Percentiles rank a stretch among this genome's conserved stretches.
These are phyloP conservation scores for Penicillium griseofulvum DNA, from an alignment of 2,329 filamentous ascomycete species.

Conservation along the genomic window DNA sequence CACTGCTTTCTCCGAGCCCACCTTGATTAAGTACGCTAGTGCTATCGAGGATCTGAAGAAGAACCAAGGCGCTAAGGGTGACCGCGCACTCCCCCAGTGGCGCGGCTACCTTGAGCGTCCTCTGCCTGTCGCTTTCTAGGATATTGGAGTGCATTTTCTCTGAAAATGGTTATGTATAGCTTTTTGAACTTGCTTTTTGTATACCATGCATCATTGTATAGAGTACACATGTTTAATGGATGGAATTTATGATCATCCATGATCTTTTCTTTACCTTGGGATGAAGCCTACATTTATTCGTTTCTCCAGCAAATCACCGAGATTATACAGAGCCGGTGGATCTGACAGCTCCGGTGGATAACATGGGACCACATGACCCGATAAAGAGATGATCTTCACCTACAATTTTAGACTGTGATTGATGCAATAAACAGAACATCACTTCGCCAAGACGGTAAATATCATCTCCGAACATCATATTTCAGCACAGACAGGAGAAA, in stretches of 20 bases:
- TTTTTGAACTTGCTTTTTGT: background rate
- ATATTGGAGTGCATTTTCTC: background rate
- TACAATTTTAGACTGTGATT: conserved; percentile 10
- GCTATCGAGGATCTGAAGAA: conserved; percentile 61
- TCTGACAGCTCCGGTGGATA: background rate
- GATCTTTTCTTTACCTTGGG: background rate
- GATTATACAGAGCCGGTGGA: background rate
- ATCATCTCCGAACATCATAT: background rate
- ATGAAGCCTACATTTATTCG: background rate
- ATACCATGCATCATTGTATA: conserved; percentile 11
- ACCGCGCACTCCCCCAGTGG: conserved; percentile 54
- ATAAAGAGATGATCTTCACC: background rate
- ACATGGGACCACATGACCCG: background rate
- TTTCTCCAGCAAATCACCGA: background rate
- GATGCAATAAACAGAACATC: conserved; percentile 13
- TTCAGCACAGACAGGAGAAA: too few relatives aligned
- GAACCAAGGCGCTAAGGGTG: conserved; percentile 43
- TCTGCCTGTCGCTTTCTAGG: conserved; percentile 33
- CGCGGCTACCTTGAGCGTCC: conserved; percentile 48
- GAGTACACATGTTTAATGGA: conserved; percentile 1
- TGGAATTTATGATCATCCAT: background rate
- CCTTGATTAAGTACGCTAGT: conserved; percentile 60
- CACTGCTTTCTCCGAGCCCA: conserved; percentile 60
- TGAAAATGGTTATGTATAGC: background rate
- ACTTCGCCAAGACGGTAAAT: conserved; percentile 20